These are phyloP conservation scores for Mycosarcoma maydis DNA, from an alignment of 1,284 basidiomycete species.

Conservation along the genomic window DNA sequence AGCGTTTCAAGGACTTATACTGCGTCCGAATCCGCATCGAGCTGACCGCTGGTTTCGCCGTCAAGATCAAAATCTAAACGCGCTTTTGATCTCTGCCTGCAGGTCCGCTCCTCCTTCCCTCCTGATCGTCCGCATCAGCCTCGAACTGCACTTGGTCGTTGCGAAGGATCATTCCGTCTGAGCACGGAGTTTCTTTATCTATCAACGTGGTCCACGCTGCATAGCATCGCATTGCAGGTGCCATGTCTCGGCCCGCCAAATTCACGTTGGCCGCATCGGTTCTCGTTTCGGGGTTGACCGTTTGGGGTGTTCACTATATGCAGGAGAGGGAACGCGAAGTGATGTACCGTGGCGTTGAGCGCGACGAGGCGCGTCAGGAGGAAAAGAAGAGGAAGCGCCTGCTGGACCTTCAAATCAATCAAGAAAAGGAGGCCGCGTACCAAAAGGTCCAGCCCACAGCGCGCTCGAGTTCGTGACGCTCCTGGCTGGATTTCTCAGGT, in stretches of 20 bases:
- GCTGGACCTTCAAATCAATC: conserved; percentile 52
- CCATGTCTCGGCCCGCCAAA: conserved; percentile 83
- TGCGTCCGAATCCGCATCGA: too few species aligned
- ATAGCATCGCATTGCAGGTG: conserved; percentile 63
- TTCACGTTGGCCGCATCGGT: conserved; percentile 78
- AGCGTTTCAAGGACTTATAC: too few species aligned
- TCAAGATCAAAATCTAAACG: too few species aligned
- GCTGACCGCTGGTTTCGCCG: too few species aligned
- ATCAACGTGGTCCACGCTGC: neutral
- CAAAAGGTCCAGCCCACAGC: conserved; percentile 59
- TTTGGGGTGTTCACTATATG: conserved; percentile 91
- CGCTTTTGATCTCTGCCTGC: too few species aligned
- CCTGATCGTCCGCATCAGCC: too few species aligned
- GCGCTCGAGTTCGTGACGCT: neutral
- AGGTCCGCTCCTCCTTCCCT: too few species aligned
- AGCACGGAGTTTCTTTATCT: conserved; percentile 24
- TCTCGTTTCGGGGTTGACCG: conserved; percentile 75
- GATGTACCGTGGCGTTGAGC: conserved; percentile 64
- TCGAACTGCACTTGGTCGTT: neutral
- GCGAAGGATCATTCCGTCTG: conserved; percentile 2
- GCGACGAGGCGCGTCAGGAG: conserved; percentile 57
- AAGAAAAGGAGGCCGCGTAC: conserved; percentile 52
- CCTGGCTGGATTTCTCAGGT: neutral
- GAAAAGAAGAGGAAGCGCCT: conserved; percentile 57
- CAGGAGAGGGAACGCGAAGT: conserved; percentile 82